Evolutionary conservation across 352 stramenopile genomes (phyloP), one percentile per base, ranked within the genome.

Genomic region (Thalassiosira mediterranea): DNA sequence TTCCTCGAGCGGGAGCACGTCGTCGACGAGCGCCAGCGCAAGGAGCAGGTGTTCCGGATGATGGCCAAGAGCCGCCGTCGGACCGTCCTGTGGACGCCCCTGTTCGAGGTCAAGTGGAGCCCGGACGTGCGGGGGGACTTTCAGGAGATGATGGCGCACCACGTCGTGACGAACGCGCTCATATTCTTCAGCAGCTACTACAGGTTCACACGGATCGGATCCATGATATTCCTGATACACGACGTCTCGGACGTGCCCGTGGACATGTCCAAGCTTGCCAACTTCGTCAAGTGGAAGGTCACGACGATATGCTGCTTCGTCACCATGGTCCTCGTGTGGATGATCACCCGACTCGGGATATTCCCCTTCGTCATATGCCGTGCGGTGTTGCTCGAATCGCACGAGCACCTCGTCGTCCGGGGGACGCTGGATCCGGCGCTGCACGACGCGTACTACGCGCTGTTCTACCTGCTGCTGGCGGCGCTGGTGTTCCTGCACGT

Each of bases 281-380:
- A 93, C 59, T 93, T 93, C 72, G 63, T 93, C 7, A 93, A 93
- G 62, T 91, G 83, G 83, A 93, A 91, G 56, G 65, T 32, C 23
- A 84, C 85, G 0, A 91, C 87, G 0, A 76, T 86, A 26, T 26
- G 77, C 47, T 91, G 83, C 44, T 93, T 93, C 72, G 64, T 76
- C 0, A 40, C 66, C 17, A 91, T 93, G 87, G 77, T 88, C 1
- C 19, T 90, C 1, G 71, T 84, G 40, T 93, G 87, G 87, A 63
- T 89, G 4, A 28, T 84, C 3, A 89, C 83, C 4, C 54, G 88
- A 32, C 65, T 93, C 19, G 51, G n/a, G 15, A 76, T 90, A 21
- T 75, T 93, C 38, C 86, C 86, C 8, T 93, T 92, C 77, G 66
- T 90, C 10, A 89, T 93, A 53, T 90, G 66, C 60, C 37, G 65